These are phyloP conservation scores for Aquilaria sinensis DNA, from an alignment of 345 rosid species.

Conservation along the genomic window DNA sequence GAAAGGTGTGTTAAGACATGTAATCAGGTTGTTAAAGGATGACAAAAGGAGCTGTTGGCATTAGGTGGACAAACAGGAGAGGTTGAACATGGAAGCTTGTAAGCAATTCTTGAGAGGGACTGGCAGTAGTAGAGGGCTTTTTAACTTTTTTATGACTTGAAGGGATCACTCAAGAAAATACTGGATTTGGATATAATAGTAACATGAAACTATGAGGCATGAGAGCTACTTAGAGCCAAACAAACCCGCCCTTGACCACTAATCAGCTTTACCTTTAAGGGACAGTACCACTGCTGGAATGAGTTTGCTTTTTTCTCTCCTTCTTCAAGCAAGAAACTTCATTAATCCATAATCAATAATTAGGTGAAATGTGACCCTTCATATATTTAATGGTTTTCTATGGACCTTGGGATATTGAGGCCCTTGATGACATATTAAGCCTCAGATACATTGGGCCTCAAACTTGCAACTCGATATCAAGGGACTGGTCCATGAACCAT, in stretches of 20 bases:
- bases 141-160: neutral
- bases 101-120: slow-evolving; percentile 12
- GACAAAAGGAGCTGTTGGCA: slow-evolving; percentile 1
- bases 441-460: too few species aligned
- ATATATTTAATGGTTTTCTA: too few species aligned
- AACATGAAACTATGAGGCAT: neutral
- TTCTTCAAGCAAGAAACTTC: too few species aligned
- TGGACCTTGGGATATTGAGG: too few species aligned
- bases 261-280: slow-evolving; percentile 13
- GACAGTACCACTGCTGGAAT: slow-evolving; percentile 1
- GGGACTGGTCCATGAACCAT: too few species aligned
- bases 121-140: neutral
- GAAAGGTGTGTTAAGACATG: neutral
- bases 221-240: slow-evolving; percentile 20
- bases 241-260: neutral
- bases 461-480: too few species aligned
- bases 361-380: too few species aligned
- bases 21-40: slow-evolving; percentile 6
- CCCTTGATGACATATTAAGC: too few species aligned
- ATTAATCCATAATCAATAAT: too few species aligned
- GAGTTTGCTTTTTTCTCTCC: neutral
- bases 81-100: slow-evolving; percentile 17
- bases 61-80: slow-evolving; percentile 12
- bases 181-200: neutral
- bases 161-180: neutral